phyloP scores from a whole-genome alignment of 2,329 filamentous ascomycete species.

The Hortaea sp. region DNA sequence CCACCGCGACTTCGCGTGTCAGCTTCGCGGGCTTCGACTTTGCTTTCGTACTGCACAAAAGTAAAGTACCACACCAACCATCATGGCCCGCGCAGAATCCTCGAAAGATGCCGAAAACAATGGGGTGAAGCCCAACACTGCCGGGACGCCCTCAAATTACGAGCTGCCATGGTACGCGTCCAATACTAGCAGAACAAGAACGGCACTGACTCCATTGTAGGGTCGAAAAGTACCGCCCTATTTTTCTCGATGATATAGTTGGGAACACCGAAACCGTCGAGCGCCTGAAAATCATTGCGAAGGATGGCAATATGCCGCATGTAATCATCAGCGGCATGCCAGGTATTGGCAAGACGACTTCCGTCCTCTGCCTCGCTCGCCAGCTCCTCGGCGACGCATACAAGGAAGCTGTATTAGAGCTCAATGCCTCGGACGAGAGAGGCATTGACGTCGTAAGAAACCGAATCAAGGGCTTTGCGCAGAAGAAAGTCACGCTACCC shows the following conservation, averaged over 20 bases:
- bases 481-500: conserved; percentile 96
- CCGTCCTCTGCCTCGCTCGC: conserved; percentile 81
- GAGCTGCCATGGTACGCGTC: conserved; percentile 66
- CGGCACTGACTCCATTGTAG: conserved; percentile 38
- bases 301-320: conserved; percentile 98
- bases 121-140: conserved; percentile 31
- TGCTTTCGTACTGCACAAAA: not conserved
- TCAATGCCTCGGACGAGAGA: conserved; percentile 94
- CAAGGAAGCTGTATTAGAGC: conserved; percentile 92
- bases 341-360: conserved; percentile 96
- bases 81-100: conserved; percentile 40
- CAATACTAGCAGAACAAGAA: not conserved
- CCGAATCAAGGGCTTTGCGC: conserved; percentile 94
- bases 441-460: conserved; percentile 96
- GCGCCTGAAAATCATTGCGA: conserved; percentile 93
- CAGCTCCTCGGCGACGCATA: conserved; percentile 87
- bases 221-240: conserved; percentile 96
- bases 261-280: conserved; percentile 98
- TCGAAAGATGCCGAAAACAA: conserved; percentile 37
- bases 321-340: conserved; percentile 99
- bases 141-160: conserved; percentile 42
- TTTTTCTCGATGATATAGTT: conserved; percentile 92
- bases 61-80: not conserved
- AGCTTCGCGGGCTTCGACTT: not conserved
- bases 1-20: conserved; percentile 1